Evolutionary conservation across 2,329 filamentous ascomycete genomes (phyloP).

Genomic region (Apiospora aurea): DNA sequence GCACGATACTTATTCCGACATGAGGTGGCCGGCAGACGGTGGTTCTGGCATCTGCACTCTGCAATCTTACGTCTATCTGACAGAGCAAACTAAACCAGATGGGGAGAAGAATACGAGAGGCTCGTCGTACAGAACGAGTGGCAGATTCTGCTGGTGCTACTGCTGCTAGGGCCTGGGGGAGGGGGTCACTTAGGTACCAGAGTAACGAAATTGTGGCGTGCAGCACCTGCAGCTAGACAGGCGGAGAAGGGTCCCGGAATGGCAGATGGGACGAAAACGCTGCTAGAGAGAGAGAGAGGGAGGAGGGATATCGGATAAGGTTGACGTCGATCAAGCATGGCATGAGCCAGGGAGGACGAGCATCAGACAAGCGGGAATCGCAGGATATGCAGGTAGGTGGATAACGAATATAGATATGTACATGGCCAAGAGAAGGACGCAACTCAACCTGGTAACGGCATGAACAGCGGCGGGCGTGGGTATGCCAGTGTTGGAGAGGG

Average conservation of each 20-base stretch:
- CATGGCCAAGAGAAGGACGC: not conserved
- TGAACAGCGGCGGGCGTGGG: not conserved
- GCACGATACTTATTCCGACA: conserved; percentile 14
- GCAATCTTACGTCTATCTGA: conserved; percentile 1
- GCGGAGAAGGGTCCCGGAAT: conserved; percentile 7
- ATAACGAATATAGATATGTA: not conserved
- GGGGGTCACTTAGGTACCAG: not conserved
- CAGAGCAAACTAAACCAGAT: not conserved
- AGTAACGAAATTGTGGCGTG: conserved; percentile 7
- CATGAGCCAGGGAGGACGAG: conserved; percentile 7
- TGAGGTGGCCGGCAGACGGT: not conserved
- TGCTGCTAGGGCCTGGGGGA: not conserved
- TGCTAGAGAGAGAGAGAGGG: not conserved
- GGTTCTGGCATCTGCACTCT: conserved; percentile 12
- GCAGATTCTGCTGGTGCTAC: not conserved
- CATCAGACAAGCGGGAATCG: conserved; percentile 11
- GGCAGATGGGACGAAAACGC: not conserved
- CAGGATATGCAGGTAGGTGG: conserved; percentile 14
- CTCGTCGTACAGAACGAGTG: conserved; percentile 1
- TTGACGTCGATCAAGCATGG: conserved; percentile 19
- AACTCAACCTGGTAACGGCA: not conserved
- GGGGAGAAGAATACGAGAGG: conserved; percentile 12
- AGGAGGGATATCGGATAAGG: conserved; percentile 19
- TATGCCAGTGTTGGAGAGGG: not conserved
- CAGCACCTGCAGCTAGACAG: conserved; percentile 14